Conservation (phyloP, 805 yeast genomes). For the Priceomyces haplophilus region DNA sequence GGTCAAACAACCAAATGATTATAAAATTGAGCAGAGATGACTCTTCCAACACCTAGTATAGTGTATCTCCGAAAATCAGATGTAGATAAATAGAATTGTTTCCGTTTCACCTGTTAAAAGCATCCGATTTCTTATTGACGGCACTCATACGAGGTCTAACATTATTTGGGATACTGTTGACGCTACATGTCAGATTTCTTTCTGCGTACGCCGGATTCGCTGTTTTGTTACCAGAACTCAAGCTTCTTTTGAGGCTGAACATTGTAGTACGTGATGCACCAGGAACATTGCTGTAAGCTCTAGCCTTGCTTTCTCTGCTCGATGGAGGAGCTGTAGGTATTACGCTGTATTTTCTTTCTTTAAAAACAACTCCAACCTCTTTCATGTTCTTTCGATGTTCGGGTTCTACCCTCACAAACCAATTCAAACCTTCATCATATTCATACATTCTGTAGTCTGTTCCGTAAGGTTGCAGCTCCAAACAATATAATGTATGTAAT, state of each 20-base stretch:
- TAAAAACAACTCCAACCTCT: constrained; percentile 67
- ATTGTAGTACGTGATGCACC: constrained; percentile 8
- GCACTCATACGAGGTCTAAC: neutral
- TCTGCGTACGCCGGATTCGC: neutral
- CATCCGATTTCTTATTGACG: neutral
- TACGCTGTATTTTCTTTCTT: constrained; percentile 68
- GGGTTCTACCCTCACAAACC: constrained; percentile 68
- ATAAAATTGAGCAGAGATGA: too few relatives aligned
- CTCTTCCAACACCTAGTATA: too few relatives aligned
- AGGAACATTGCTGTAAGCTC: constrained; percentile 1
- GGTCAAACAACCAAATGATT: too few relatives aligned
- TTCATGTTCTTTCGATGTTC: constrained; percentile 58
- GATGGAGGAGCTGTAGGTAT: constrained; percentile 71
- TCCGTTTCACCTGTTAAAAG: neutral
- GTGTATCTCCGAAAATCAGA: too few relatives aligned
- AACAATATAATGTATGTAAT: constrained; percentile 80
- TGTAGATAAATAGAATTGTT: neutral
- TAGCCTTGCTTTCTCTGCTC: constrained; percentile 9
- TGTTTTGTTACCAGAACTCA: constrained; percentile 13
- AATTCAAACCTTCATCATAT: constrained; percentile 72
- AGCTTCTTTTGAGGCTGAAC: constrained; percentile 28
- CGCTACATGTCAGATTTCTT: neutral
- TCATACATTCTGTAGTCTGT: constrained; percentile 91
- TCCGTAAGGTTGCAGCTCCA: constrained; percentile 94
- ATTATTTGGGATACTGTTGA: neutral